Conservation (phyloP, 1,284 basidiomycete genomes). For the Stereum hirsutum region DNA sequence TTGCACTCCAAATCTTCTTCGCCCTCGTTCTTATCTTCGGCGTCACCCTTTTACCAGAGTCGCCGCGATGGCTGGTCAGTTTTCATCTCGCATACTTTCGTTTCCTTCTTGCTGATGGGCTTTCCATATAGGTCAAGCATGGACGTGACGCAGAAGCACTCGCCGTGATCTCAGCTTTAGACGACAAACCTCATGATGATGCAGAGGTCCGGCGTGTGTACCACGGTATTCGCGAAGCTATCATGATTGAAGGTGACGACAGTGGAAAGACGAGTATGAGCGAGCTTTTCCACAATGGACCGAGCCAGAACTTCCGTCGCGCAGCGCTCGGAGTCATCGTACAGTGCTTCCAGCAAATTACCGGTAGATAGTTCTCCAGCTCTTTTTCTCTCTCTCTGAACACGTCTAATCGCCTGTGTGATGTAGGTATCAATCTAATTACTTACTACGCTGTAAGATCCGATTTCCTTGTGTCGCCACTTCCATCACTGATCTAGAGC, state of each 20-base stretch:
- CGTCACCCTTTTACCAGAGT: conserved; percentile 50
- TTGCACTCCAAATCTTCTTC: conserved; percentile 58
- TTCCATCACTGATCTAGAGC: neutral
- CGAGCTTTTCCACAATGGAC: conserved; percentile 51
- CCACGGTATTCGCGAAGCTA: conserved; percentile 44
- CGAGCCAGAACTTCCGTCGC: conserved; percentile 56
- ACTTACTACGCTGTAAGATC: conserved; percentile 42
- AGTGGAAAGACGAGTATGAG: conserved; percentile 23
- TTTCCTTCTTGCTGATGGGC: too few species aligned
- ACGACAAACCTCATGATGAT: conserved; percentile 44
- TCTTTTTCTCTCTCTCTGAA: too few species aligned
- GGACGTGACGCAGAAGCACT: conserved; percentile 53
- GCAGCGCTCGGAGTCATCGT: conserved; percentile 47
- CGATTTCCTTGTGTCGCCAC: conserved; percentile 11
- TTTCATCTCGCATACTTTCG: too few species aligned
- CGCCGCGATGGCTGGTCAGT: conserved; percentile 59
- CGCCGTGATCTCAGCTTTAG: conserved; percentile 54
- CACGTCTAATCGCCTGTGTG: too few species aligned
- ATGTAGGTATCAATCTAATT: conserved; percentile 58
- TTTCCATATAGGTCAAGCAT: too few species aligned
- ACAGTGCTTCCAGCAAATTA: conserved; percentile 68
- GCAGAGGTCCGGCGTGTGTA: conserved; percentile 43
- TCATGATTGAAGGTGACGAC: conserved; percentile 27
- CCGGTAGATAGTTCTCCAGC: too few species aligned
- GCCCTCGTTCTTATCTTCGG: conserved; percentile 50